These are phyloP conservation scores for Penicillium bialowiezense DNA, from an alignment of 495 filamentous ascomycete species.

Conservation along the genomic window DNA sequence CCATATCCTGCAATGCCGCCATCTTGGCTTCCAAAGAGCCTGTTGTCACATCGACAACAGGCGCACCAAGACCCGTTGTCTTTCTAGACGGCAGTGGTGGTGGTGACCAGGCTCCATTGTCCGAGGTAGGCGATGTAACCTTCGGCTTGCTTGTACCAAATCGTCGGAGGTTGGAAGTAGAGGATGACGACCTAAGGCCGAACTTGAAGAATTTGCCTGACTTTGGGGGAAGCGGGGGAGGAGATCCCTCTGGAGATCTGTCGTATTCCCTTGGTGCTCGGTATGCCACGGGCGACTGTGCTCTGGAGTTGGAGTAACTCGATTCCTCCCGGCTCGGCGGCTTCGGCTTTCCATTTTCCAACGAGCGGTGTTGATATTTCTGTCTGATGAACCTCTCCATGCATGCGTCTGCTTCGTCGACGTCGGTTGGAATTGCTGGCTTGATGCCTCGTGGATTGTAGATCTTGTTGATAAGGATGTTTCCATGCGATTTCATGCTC, in stretches of 20 bases:
- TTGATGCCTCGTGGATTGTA: constrained; percentile 84
- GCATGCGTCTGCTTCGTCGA: constrained; percentile 84
- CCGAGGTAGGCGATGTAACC: constrained; percentile 25
- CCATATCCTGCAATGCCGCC: constrained; percentile 81
- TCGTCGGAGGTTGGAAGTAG: constrained; percentile 56
- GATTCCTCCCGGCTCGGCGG: constrained; percentile 43
- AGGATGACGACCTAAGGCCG: constrained; percentile 66
- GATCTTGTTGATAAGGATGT: constrained; percentile 75
- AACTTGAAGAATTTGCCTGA: constrained; percentile 74
- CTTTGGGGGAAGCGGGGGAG: constrained; percentile 84
- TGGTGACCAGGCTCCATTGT: constrained; percentile 29
- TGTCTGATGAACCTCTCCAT: constrained; percentile 93
- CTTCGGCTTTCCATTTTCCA: constrained; percentile 52
- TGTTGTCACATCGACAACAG: constrained; percentile 56
- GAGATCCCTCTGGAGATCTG: constrained; percentile 45
- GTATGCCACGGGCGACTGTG: constrained; percentile 5
- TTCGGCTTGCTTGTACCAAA: constrained; percentile 28
- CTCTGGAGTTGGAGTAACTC: constrained; percentile 32
- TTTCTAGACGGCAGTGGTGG: constrained; percentile 49
- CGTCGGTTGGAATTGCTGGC: constrained; percentile 79
- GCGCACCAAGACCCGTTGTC: constrained; percentile 64
- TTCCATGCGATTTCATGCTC: constrained; percentile 92
- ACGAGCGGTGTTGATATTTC: constrained; percentile 75
- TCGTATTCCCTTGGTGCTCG: constrained; percentile 2
- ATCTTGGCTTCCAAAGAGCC: constrained; percentile 67